These are phyloP conservation scores for Aspergillus vadensis DNA, from an alignment of 2,329 filamentous ascomycete genomes.

Conservation along the genomic window DNA sequence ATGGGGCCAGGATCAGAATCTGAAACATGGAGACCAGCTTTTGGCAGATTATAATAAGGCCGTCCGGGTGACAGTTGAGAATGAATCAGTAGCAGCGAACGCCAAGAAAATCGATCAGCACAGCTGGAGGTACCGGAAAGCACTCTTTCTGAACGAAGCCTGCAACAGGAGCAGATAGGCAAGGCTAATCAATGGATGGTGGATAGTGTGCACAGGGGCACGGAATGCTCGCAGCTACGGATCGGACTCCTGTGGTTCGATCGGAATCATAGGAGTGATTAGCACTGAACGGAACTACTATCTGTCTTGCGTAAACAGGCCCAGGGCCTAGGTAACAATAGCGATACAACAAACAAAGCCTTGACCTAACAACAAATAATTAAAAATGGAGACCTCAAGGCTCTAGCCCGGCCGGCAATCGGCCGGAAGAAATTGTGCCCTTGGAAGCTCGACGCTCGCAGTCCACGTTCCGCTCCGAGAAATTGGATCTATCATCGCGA, in stretches of 20 bases:
- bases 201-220: background rate
- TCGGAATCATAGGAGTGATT: background rate
- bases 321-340: background rate
- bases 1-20: background rate
- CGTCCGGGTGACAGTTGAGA: background rate
- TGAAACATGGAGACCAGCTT: background rate
- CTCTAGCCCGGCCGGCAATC: background rate
- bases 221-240: background rate
- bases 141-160: background rate
- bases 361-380: background rate
- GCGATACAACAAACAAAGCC: background rate
- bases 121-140: background rate
- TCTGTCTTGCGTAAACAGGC: background rate
- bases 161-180: background rate
- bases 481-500: background rate
- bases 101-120: background rate
- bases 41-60: background rate
- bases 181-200: background rate
- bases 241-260: background rate
- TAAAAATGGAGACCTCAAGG: background rate
- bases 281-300: background rate
- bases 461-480: background rate
- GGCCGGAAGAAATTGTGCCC: background rate
- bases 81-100: background rate
- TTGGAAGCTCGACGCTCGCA: background rate